Base-by-base conservation (phyloP, 768 basidiomycete species). In the Termitomyces sp. region DNA sequence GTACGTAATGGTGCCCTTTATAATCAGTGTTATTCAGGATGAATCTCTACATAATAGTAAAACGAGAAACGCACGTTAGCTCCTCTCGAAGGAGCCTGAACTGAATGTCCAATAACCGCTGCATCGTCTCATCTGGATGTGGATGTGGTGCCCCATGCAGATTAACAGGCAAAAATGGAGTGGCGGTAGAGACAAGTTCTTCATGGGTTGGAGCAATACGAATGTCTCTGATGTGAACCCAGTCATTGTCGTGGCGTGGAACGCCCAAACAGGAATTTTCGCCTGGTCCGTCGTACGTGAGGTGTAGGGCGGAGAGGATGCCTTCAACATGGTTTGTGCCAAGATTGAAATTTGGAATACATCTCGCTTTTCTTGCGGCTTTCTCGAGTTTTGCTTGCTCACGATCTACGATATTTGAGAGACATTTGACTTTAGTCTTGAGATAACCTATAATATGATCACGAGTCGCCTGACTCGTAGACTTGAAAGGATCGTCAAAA, bases 1-100 rank as follows among this genome's bases (percentile, higher is more conserved):
- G 66, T 73, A 7, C 85, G 74, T 30, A 86, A 65, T 0, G 84
- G 77, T 0, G 84, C 83, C 4, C 84, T 85, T 51, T 2, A 55
- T 38, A 52, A 43, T 26, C 10, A 44, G 40, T 38, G 46, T 45
- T 20, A 49, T 14, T 33, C 13, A 22, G 16, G 32, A 36, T 60
- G 36, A 40, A 35, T 30, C 44, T n/a, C 48, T 49, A 6, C n/a
- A 43, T 40, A 7, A 46, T 46, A 3, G 2, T 2, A n/a, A 5
- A 16, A 58, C 26, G 55, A 56, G 24, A 35, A 7, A 66, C 81
- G 24, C 63, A 87, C 82, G 79, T 86, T 18, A 87, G 70, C 56
- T 92, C 90, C 61, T 90, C 90, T 38, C 90, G 75, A 36, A 92
- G 71, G 0, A 91, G 75, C 35, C 90, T 81, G 67, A 88, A 92